Percentiles rank a stretch among this genome's conserved stretches.
Conservation (phyloP, 1,284 basidiomycete species). For the Tremellales sp. region DNA sequence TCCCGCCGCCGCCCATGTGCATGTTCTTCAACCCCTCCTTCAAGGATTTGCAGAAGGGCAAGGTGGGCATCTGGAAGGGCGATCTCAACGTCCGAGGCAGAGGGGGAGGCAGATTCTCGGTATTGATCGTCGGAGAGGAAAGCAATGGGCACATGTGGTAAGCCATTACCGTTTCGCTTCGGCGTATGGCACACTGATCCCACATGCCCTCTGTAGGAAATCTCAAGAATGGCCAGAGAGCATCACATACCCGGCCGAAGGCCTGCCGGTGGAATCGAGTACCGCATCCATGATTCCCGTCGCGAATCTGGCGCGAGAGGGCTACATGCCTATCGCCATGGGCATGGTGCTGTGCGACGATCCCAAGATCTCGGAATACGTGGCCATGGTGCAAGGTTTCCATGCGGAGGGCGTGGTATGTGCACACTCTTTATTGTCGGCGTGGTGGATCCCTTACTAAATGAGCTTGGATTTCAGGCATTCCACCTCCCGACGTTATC, state of each 20-base stretch:
- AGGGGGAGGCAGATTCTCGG: conserved; percentile 39
- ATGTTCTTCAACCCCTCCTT: conserved; percentile 46
- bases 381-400: conserved; percentile 41
- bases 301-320: conserved; percentile 41
- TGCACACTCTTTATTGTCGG: conserved; percentile 5
- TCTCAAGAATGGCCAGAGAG: conserved; percentile 33
- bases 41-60: conserved; percentile 39
- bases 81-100: conserved; percentile 38
- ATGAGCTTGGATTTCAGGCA: conserved; percentile 20
- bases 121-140: conserved; percentile 40
- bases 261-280: conserved; percentile 11
- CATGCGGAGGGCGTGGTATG: conserved; percentile 45
- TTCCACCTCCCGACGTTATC: conserved; percentile 37
- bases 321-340: conserved; percentile 40
- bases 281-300: conserved; percentile 45
- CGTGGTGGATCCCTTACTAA: background rate
- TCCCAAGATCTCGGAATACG: conserved; percentile 30
- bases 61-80: conserved; percentile 44
- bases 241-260: conserved; percentile 27
- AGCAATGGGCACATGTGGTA: conserved; percentile 38
- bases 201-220: conserved; percentile 31
- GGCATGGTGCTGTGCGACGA: conserved; percentile 48
- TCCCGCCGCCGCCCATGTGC: conserved; percentile 46
- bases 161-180: conserved; percentile 9
- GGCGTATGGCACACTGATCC: background rate